Evolutionary conservation across 495 filamentous ascomycete species (phyloP).

Genomic region (Wilcoxina mikolae): DNA sequence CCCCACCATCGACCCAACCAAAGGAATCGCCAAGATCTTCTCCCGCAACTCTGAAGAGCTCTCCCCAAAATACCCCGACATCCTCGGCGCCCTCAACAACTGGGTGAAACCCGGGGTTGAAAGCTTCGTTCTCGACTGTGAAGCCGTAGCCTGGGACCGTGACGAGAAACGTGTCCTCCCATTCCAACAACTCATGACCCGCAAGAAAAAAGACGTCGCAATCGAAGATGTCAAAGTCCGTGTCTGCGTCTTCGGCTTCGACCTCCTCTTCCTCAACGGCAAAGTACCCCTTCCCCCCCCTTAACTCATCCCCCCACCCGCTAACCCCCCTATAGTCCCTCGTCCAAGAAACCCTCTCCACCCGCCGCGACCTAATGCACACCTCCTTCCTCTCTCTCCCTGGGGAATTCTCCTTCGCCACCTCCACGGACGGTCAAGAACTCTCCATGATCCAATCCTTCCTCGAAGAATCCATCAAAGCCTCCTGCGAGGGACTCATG

Average conservation of each 20-base stretch:
- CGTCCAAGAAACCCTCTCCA: slow-evolving; percentile 72
- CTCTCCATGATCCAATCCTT: slow-evolving; percentile 84
- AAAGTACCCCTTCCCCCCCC: slow-evolving; percentile 40
- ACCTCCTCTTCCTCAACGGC: slow-evolving; percentile 84
- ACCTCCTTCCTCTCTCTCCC: slow-evolving; percentile 59
- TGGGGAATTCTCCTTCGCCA: slow-evolving; percentile 85
- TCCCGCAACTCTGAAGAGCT: slow-evolving; percentile 93
- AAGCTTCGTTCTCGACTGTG: slow-evolving; percentile 93
- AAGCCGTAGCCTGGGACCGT: slow-evolving; percentile 95
- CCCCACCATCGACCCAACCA: slow-evolving; percentile 41
- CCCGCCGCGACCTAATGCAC: slow-evolving; percentile 64
- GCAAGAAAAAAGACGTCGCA: slow-evolving; percentile 95
- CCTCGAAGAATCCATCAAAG: slow-evolving; percentile 84
- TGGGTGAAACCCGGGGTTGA: slow-evolving; percentile 84
- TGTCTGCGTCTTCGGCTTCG: slow-evolving; percentile 95
- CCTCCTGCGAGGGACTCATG: slow-evolving; percentile 93
- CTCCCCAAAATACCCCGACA: slow-evolving; percentile 94
- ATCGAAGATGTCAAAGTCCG: slow-evolving; percentile 94
- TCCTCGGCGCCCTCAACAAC: slow-evolving; percentile 65
- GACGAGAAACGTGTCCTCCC: slow-evolving; percentile 84
- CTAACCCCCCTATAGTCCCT: slow-evolving; percentile 38
- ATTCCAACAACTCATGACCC: slow-evolving; percentile 95
- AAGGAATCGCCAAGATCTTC: slow-evolving; percentile 73
- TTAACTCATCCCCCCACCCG: neutral
- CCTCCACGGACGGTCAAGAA: slow-evolving; percentile 70